Base-by-base conservation (phyloP, 2,329 filamentous ascomycete species). In the Hypoxylon sp. region DNA sequence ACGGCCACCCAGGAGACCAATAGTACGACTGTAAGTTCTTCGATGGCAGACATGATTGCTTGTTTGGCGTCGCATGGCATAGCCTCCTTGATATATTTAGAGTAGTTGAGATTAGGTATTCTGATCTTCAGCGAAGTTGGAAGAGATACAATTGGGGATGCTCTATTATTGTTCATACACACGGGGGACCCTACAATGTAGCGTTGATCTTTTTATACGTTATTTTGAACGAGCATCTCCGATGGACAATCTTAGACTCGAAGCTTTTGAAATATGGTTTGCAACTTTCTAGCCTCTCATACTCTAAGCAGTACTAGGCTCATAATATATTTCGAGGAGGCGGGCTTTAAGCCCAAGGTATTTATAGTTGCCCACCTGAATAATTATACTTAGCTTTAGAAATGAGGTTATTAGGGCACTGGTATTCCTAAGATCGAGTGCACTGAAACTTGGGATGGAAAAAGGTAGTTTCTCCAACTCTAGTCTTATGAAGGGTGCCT, bases 201-300 rank as follows among this genome's bases (percentile, higher is more conserved):
- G 38, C 17, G 14, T 43, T 3, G 2, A 10, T 21, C 17, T 49
- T 2, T 13, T 28, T 49, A 49, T 49, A 49, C 11, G 11, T 7
- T 28, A 17, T 6, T 17, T n/a, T n/a, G 10, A 28, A 17, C 21
- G n/a, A 1, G 21, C 7, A 30, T 17, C 25, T 49, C 25, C 25
- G 25, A 17, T 9, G 45, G 25, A 28, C n/a, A 23, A 49, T 25
- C 7, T 30, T 17, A 49, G 7, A 7, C 21, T 49, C 45, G 11
- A 49, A 49, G 45, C 45, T 7, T 49, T 49, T 11, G 45, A 17
- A 48, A 25, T 25, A 30, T 49, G 21, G 21, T 49, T 49, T 49
- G 7, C 45, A 49, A 49, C 38, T 43, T 11, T 43, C 17, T 19
- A 2, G 38, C 38, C 17, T 10, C 19, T 17, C 38, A 43, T 19